phyloP scores from a whole-genome alignment of 768 basidiomycete genomes.

The Amanita phalloides region DNA sequence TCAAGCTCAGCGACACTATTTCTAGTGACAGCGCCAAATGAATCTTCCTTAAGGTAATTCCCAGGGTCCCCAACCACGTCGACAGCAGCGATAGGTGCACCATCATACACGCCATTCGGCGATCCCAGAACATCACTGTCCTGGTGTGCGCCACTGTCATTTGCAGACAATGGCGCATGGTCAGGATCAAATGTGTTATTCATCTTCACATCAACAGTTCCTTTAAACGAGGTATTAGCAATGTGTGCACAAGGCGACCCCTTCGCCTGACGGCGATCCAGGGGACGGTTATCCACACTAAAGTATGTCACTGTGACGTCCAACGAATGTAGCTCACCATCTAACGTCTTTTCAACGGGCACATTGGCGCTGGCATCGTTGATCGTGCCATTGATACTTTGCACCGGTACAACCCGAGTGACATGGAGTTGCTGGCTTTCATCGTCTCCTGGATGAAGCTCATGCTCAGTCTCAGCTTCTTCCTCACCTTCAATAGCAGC shows the following conservation, averaged over 20 bases:
- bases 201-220: slow-evolving; percentile 30
- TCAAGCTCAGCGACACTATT: slow-evolving; percentile 1
- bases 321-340: slow-evolving; percentile 43
- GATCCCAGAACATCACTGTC: background rate
- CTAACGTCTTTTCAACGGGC: slow-evolving; percentile 20
- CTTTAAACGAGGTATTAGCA: slow-evolving; percentile 49
- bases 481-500: slow-evolving; percentile 73
- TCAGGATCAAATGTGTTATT: slow-evolving; percentile 23
- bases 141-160: slow-evolving; percentile 6
- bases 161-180: slow-evolving; percentile 13
- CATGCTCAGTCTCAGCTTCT: slow-evolving; percentile 35
- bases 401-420: slow-evolving; percentile 25
- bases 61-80: slow-evolving; percentile 13
- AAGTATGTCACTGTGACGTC: slow-evolving; percentile 20
- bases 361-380: slow-evolving; percentile 21
- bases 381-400: slow-evolving; percentile 24
- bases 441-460: slow-evolving; percentile 30
- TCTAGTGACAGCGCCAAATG: background rate
- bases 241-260: slow-evolving; percentile 42
- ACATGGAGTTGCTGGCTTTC: slow-evolving; percentile 35
- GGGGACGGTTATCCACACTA: slow-evolving; percentile 39
- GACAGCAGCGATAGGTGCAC: slow-evolving; percentile 10
- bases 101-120: background rate
- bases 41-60: slow-evolving; percentile 7
- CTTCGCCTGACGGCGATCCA: slow-evolving; percentile 20